phyloP scores from a whole-genome alignment of 805 yeast genomes.

The Myxozyma lipomycoides region DNA sequence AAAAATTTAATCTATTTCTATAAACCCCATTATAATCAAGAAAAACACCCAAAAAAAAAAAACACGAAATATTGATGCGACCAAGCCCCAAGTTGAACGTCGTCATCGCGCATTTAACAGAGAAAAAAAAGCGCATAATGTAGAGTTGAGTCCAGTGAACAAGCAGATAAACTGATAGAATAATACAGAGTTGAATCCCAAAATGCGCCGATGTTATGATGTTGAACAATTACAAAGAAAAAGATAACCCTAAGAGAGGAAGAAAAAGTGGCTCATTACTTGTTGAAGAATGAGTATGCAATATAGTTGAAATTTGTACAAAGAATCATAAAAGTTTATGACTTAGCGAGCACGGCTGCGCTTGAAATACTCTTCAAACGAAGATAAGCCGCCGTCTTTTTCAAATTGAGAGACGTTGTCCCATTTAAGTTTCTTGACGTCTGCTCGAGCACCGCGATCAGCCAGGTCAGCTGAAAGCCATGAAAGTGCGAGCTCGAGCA shows the following conservation, averaged over 20 bases:
- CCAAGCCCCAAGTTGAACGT: too few relatives aligned
- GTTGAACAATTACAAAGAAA: background rate
- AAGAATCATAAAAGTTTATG: background rate
- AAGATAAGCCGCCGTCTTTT: constrained; percentile 20
- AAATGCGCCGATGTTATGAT: background rate
- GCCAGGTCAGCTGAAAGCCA: constrained; percentile 43
- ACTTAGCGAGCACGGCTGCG: constrained; percentile 21
- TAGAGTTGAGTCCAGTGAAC: background rate
- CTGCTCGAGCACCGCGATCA: constrained; percentile 53
- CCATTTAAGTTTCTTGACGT: constrained; percentile 47
- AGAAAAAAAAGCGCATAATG: too few relatives aligned
- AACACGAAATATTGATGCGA: too few relatives aligned
- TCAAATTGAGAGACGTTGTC: constrained; percentile 46
- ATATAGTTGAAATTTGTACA: too few relatives aligned
- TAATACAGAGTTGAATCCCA: constrained; percentile 7
- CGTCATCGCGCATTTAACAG: too few relatives aligned
- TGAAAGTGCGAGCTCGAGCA: constrained; percentile 37
- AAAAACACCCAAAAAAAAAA: too few relatives aligned
- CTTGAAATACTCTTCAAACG: constrained; percentile 29
- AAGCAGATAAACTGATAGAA: too few relatives aligned
- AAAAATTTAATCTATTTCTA: too few relatives aligned
- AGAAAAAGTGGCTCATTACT: too few relatives aligned
- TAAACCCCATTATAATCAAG: too few relatives aligned
- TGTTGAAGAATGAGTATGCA: too few relatives aligned
- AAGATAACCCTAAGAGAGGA: too few relatives aligned